These are phyloP conservation scores for Vicia sativa DNA, from an alignment of 306 rosid genomes.

Conservation along the genomic window DNA sequence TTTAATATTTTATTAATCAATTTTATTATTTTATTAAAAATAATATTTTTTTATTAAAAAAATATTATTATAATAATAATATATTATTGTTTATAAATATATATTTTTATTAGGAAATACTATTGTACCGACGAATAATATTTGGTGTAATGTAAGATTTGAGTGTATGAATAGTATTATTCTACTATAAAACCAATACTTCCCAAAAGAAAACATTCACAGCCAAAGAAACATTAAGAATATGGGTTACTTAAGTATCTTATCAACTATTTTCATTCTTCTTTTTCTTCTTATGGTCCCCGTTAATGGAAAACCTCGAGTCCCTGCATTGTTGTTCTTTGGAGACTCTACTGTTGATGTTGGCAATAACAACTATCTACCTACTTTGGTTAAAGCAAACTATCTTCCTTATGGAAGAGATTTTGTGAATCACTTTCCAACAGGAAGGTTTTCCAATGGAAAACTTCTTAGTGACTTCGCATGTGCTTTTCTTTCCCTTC, in stretches of 20 bases:
- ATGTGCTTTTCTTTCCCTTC: slow-evolving; percentile 39
- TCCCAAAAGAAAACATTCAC: too few relatives aligned
- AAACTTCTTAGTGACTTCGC: slow-evolving; percentile 63
- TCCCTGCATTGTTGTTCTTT: slow-evolving; percentile 72
- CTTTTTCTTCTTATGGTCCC: slow-evolving; percentile 42
- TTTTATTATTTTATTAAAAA: too few relatives aligned
- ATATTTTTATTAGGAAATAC: too few relatives aligned
- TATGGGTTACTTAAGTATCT: not conserved
- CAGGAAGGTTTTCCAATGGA: slow-evolving; percentile 85
- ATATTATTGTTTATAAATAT: too few relatives aligned
- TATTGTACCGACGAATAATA: too few relatives aligned
- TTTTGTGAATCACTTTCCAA: slow-evolving; percentile 49
- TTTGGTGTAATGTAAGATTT: too few relatives aligned
- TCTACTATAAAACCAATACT: too few relatives aligned
- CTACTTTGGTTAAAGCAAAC: slow-evolving; percentile 56
- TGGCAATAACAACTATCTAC: slow-evolving; percentile 62
- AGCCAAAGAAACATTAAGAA: not conserved
- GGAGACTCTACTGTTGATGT: slow-evolving; percentile 77
- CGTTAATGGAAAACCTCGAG: slow-evolving; percentile 54
- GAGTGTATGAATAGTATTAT: too few relatives aligned
- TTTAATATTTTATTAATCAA: too few relatives aligned
- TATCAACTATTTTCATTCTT: slow-evolving; percentile 19
- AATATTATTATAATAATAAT: too few relatives aligned
- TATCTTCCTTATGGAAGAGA: slow-evolving; percentile 83
- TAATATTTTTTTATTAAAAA: too few relatives aligned